A percentile compares a stretch with the other conserved stretches of the same genome.
phyloP scores from a whole-genome alignment of 768 basidiomycete genomes.

The Mrakia frigida region DNA sequence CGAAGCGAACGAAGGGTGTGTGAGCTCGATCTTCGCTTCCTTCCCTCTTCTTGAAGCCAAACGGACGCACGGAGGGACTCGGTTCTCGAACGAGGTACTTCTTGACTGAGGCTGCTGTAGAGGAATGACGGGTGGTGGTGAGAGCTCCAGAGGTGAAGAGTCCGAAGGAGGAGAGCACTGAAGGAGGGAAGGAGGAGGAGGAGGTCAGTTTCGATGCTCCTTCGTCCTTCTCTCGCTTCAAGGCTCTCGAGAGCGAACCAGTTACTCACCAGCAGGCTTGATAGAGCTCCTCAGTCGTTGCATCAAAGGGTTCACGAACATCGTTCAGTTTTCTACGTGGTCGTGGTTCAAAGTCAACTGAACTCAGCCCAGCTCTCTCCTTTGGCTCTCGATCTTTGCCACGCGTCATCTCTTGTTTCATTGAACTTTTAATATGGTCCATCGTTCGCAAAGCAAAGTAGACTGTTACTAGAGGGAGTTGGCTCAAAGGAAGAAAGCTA shows the following conservation, averaged over 20 bases:
- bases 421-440: neutral
- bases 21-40: neutral
- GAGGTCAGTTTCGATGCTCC: neutral
- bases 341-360: constrained; percentile 2
- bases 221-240: neutral
- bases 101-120: neutral
- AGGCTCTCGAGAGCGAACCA: too few species aligned
- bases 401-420: neutral
- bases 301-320: constrained; percentile 1
- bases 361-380: neutral
- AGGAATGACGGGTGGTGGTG: neutral
- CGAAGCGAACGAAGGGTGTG: neutral
- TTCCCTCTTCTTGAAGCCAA: too few species aligned
- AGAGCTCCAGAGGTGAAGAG: constrained; percentile 9
- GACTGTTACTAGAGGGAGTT: neutral
- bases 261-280: constrained; percentile 4
- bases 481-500: neutral
- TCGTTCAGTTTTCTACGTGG: neutral
- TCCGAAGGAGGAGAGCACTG: constrained; percentile 8
- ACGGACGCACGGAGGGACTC: neutral
- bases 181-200: neutral
- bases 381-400: neutral
- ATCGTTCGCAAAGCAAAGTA: too few species aligned
- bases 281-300: neutral
- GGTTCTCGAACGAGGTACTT: neutral